phyloP scores from a whole-genome alignment of 2,329 filamentous ascomycete species.

The Akanthomyces dipterigenus region DNA sequence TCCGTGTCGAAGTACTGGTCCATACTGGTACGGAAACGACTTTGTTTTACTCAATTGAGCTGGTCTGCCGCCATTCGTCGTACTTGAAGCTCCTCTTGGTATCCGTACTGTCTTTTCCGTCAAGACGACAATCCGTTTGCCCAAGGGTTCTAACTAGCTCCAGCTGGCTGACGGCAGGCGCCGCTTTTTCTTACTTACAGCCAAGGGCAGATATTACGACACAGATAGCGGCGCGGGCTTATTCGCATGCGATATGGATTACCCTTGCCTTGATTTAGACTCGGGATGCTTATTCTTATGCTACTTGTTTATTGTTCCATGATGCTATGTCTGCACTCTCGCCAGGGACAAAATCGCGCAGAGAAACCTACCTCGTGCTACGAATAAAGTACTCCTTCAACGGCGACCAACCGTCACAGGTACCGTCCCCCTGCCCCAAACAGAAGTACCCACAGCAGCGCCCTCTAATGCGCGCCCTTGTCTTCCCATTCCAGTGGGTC shows the following conservation, averaged over 20 bases:
- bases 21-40: too few species aligned
- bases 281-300: not conserved
- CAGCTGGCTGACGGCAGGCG: constrained; percentile 7
- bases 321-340: not conserved
- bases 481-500: constrained; percentile 8
- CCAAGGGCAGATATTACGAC: constrained; percentile 8
- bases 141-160: not conserved
- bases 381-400: not conserved
- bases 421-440: not conserved
- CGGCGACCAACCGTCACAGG: not conserved
- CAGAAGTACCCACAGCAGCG: not conserved
- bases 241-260: constrained; percentile 1
- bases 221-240: not conserved
- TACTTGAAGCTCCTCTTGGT: not conserved
- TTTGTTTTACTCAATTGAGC: not conserved
- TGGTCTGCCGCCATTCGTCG: not conserved
- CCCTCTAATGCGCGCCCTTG: not conserved
- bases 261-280: not conserved
- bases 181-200: constrained; percentile 12
- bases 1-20: not conserved
- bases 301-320: not conserved
- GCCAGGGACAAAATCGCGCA: not conserved
- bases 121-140: not conserved
- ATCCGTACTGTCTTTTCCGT: not conserved
- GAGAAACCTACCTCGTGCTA: not conserved